phyloP scores from a whole-genome alignment of 805 yeast genomes.

The Isabelozyma heimii region DNA sequence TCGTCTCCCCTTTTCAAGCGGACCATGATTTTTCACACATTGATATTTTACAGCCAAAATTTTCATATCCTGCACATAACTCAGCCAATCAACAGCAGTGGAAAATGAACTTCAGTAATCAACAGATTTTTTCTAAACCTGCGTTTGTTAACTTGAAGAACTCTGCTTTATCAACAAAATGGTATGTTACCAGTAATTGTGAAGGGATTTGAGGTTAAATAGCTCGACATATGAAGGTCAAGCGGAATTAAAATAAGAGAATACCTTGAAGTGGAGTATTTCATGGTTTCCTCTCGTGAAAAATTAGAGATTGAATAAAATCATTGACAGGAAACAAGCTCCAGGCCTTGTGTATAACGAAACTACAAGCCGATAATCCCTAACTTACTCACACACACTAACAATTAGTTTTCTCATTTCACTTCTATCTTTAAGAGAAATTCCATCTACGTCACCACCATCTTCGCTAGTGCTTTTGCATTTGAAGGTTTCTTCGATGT shows the following conservation, averaged over 20 bases:
- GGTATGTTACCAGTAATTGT: constrained; percentile 1
- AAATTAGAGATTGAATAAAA: too few relatives aligned
- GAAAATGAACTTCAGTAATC: constrained; percentile 12
- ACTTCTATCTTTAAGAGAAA: constrained; percentile 71
- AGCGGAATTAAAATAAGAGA: too few relatives aligned
- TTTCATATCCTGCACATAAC: not conserved
- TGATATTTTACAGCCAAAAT: not conserved
- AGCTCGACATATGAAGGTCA: too few relatives aligned
- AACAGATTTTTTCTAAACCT: not conserved
- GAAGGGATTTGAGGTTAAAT: too few relatives aligned
- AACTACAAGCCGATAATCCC: too few relatives aligned
- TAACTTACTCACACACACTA: not conserved
- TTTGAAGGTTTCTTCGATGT: constrained; percentile 77
- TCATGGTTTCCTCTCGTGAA: too few relatives aligned
- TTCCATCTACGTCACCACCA: constrained; percentile 79
- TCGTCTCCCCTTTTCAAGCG: too few relatives aligned
- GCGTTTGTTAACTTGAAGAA: not conserved
- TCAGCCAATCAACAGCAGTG: constrained; percentile 19
- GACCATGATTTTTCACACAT: not conserved
- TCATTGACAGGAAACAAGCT: too few relatives aligned
- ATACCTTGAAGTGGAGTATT: too few relatives aligned
- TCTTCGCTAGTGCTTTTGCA: constrained; percentile 80
- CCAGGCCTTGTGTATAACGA: too few relatives aligned
- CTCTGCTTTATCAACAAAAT: not conserved
- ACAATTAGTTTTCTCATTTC: constrained; percentile 1